Base-by-base conservation (phyloP, 2,329 filamentous ascomycete genomes). In the Penicillium oxalicum region DNA sequence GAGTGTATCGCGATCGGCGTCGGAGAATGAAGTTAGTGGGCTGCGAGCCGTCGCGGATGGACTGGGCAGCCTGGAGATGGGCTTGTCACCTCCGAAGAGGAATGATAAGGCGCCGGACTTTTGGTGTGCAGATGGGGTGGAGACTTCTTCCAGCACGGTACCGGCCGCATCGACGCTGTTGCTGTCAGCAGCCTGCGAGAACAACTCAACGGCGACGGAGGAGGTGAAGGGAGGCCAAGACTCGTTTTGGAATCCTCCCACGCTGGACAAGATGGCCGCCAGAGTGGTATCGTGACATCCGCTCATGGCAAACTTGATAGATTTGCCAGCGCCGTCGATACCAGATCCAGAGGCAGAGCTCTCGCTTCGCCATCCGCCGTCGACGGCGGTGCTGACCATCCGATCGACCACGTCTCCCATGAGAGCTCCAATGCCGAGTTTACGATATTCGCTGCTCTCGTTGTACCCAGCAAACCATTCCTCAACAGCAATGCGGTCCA, bases 261-360 rank as follows among this genome's bases (percentile, higher is more conserved):
- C 70, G 56, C 87, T 88, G 12, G 84, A 74, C 27, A 98, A 73
- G 1, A 89, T 75, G 1, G 80, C 87, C 2, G 88, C 93, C 4
- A 98, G 78, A 0, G 93, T 97, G 2, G 93, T 97, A 64, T 97
- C 91, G 69, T 96, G 91, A 62, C 91, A 95, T 29, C 91, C 91
- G 56, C 82, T 87, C 61, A 97, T 74, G 12, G 83, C 85, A 55
- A 97, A 84, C 53, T 84, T 86, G 60, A 93, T 62, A 41, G 72
- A 56, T 47, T 73, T 61, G 56, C 66, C 61, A 54, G 66, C 59
- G 54, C 65, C 61, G 6, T 64, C 61, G 24, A 78, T 66, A 5
- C 54, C 57, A 32, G 62, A 62, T 53, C 81, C 77, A 50, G 78
- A 74, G 50, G 77, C 67, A 12, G 77, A 75, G 52, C 80, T 77